Percentiles rank a stretch among this genome's conserved stretches.
Conservation (phyloP, 1,284 basidiomycete species). For the Puccinia horiana region DNA sequence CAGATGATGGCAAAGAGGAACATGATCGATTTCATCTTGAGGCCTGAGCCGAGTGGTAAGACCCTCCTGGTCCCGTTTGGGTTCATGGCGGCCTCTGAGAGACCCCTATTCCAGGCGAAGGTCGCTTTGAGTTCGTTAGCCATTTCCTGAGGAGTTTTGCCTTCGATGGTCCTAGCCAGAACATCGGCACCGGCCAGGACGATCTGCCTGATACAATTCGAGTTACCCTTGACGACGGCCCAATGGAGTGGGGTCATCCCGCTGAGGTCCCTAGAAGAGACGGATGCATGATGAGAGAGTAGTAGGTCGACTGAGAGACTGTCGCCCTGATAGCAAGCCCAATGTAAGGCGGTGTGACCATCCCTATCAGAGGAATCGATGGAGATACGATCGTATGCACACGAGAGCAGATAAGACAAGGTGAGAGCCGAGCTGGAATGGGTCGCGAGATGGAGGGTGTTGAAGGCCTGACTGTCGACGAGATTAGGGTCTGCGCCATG, state of each 20-base stretch:
- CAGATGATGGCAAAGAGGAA: constrained; percentile 76
- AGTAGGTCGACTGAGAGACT: constrained; percentile 89
- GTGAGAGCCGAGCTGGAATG: constrained; percentile 94
- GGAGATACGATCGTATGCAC: constrained; percentile 45
- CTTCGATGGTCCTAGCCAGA: constrained; percentile 75
- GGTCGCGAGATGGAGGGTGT: constrained; percentile 88
- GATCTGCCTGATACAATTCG: constrained; percentile 76
- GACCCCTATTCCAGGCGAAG: constrained; percentile 79
- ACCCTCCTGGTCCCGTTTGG: constrained; percentile 53
- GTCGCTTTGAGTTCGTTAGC: constrained; percentile 86
- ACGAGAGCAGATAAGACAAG: constrained; percentile 75
- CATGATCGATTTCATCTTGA: constrained; percentile 77
- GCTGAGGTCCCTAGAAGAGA: constrained; percentile 72
- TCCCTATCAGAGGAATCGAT: constrained; percentile 74
- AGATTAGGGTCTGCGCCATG: constrained; percentile 90
- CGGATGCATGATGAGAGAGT: constrained; percentile 80
- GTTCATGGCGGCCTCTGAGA: constrained; percentile 71
- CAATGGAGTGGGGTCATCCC: constrained; percentile 92
- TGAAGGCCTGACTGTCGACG: constrained; percentile 91
- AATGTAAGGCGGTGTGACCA: constrained; percentile 95
- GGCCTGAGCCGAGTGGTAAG: constrained; percentile 53
- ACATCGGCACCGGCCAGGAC: constrained; percentile 83
- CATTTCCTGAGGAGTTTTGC: constrained; percentile 90
- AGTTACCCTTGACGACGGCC: constrained; percentile 96
- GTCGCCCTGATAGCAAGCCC: constrained; percentile 98